Evolutionary conservation across 306 rosid genomes (phyloP), one percentile per base, ranked within the genome.

Genomic region (Astragalus glycyphyllos): DNA sequence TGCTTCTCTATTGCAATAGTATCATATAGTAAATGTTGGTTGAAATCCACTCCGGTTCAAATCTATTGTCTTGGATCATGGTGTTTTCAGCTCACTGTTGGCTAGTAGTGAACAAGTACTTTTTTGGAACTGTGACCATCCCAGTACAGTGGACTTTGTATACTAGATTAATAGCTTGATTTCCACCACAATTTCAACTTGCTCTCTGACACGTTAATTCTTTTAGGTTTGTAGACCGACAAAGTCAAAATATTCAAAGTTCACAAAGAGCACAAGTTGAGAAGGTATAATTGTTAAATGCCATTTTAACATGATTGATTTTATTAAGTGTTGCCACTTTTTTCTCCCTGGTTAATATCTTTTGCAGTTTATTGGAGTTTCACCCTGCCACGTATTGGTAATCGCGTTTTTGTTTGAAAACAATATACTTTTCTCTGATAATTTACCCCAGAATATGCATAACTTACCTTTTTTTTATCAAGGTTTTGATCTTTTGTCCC

Each of bases 281-380:
- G 49, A 94, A 89, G 96, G 99, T 94, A 83, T 69, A 50, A 23
- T 58, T 23, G 87, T 83, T 53, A 58, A 80, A 53, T 60, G 37
- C 50, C 57, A 44, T 23, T 11, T 60, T 13, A 75, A 12, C 50
- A 5, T 4, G 53, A 35, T 46, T 60, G 29, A 66, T 79, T 73
- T 74, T 38, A 58, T 67, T 32, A 56, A 4, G 5, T 34, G 42
- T 50, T 44, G 15, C 56, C 41, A 15, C 35, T 77, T 68, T 29
- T 61, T n/a, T 49, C 11, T 44, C 41, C 7, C 0, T 11, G 65
- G 38, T 46, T 71, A 69, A 40, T 59, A 13, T 29, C 56, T 42
- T 68, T 46, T 65, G n/a, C 45, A 23, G 15, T 50, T 8, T 37
- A 50, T 46, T 31, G 66, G 65, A 57, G 15, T 72, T 72, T 81